Evolutionary conservation across 345 rosid genomes (phyloP), one percentile per base, ranked within the genome.

Genomic region (Acer negundo): DNA sequence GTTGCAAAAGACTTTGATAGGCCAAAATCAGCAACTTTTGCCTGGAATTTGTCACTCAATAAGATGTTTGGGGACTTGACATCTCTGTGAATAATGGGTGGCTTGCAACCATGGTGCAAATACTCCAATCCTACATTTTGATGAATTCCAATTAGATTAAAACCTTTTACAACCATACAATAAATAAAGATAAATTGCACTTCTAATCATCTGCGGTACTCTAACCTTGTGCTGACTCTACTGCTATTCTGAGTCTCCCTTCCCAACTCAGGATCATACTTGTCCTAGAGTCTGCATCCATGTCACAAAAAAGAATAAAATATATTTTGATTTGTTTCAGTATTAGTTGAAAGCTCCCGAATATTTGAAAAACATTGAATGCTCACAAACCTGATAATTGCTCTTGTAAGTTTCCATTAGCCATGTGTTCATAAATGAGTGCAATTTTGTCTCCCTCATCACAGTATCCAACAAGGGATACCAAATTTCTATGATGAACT

Each of bases 191-290:
- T 69, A n/a, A 49, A 49, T 13, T 8, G 6, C 4, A 35, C 38
- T 35, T n/a, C 16, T 10, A 9, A n/a, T 19, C 23, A 35, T 11
- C 15, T 6, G 4, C 69, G 2, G 9, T 17, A 7, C 10, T 15
- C 24, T 76, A 51, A 89, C 92, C 92, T 81, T 86, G 86, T 42
- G 89, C 93, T 24, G 91, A 84, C 12, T 86, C 90, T 38, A 80
- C 67, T 5, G 85, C 89, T 80, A 89, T 89, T 72, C 62, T 70
- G 28, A 86, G 78, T 20, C 90, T 89, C 6, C n/a, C 68, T 76
- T 72, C 77, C 85, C 85, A 82, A 68, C 68, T 79, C 46, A 76
- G 53, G 15, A 22, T 28, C 9, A 7, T 42, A 22, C 35, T 35
- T 62, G 7, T 16, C 1, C 22, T 7, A 10, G 20, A 7, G 2